Evolutionary conservation across 116 monocot genomes (phyloP), one percentile per base, ranked within the genome.

Genomic region (Zostera marina): DNA sequence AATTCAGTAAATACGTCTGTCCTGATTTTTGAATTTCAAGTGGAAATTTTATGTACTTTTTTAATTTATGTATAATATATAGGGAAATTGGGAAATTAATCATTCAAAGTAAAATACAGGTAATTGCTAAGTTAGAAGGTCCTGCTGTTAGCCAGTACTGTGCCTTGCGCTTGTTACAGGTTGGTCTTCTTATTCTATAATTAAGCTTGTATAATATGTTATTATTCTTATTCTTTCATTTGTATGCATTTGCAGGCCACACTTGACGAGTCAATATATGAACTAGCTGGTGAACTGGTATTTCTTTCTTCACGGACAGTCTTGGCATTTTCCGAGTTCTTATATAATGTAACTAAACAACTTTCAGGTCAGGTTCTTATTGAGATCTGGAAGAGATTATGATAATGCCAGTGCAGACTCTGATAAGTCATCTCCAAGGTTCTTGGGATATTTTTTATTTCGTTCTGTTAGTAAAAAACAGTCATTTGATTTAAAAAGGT

Each of bases 221-320:
- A 9, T 63, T 63, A 22, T 22, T 22, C 15, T 49, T 21, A 53
- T 41, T 47, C n/a, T 38, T 21, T 56, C 32, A 22, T 16, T 22
- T 44, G 20, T 59, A 22, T 61, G 14, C 7, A 23, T 55, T 63
- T 73, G 47, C 74, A 99, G 99, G 99, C 91, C 61, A 91, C 99
- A 65, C 91, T 99, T 43, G 87, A 91, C 67, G 99, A 99, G 71
- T 87, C 99, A 4, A 62, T 99, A 44, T 99, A 99, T 45, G 99
- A 99, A 53, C 99, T 99, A 77, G 99, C 99, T 58, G 99, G 99
- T 59, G 99, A 99, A 63, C 68, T 99, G 99, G 99, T 99, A 91
- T 72, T 56, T 26, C 47, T 39, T 23, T 10, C n/a, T 59, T 22
- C n/a, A 41, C 23, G 17, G 25, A 4, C 58, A 58, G 19, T 40